Conservation (phyloP, 208 protist genomes). For the Leishmania mexicana region DNA sequence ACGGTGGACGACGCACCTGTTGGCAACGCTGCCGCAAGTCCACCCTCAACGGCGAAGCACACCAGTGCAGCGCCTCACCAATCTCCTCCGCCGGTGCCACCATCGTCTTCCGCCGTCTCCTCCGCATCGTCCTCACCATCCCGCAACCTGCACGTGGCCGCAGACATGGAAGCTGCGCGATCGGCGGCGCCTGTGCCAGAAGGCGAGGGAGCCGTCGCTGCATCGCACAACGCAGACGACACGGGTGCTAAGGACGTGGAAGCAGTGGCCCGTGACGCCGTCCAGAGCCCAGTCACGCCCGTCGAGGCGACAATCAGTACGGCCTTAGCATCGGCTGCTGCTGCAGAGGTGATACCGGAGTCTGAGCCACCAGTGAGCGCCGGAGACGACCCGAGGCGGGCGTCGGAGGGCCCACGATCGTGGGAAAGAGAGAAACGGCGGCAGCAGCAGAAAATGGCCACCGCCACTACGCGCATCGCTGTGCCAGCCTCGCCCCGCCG, state of each 20-base stretch:
- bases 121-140: neutral
- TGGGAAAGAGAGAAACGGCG: neutral
- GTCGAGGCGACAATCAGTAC: neutral
- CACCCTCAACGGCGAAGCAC: neutral
- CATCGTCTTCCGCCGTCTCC: neutral
- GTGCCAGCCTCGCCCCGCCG: slow-evolving; percentile 1
- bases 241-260: neutral
- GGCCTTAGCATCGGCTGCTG: neutral
- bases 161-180: neutral
- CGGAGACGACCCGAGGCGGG: neutral
- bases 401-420: neutral
- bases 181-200: neutral
- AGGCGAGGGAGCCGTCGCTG: neutral
- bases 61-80: neutral
- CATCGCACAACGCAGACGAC: neutral
- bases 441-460: neutral
- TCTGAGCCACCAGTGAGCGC: neutral
- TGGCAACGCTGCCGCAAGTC: neutral
- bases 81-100: neutral
- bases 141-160: neutral
- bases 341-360: neutral
- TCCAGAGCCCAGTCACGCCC: neutral
- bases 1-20: neutral
- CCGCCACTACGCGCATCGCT: neutral
- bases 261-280: neutral